phyloP scores from a whole-genome alignment of 768 basidiomycete species.

The Lyophyllum decastes region DNA sequence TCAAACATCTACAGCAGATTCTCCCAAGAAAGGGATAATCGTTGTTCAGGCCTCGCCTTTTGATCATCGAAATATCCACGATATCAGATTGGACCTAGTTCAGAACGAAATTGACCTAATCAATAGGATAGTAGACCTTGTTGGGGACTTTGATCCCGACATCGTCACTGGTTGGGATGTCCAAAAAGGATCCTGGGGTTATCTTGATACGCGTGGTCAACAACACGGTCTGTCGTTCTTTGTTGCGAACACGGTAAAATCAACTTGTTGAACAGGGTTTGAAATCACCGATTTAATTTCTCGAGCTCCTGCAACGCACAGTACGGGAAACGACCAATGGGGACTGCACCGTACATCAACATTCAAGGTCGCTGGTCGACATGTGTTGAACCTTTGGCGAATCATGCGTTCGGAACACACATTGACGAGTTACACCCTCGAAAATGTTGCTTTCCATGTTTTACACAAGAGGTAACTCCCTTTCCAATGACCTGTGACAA shows the following conservation, averaged over 20 bases:
- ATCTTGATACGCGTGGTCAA: slow-evolving; percentile 67
- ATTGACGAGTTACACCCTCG: slow-evolving; percentile 81
- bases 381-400: slow-evolving; percentile 92
- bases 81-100: slow-evolving; percentile 51
- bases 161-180: slow-evolving; percentile 93
- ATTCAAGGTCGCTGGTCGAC: slow-evolving; percentile 83
- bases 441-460: slow-evolving; percentile 85
- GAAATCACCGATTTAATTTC: slow-evolving; percentile 74
- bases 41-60: slow-evolving; percentile 44
- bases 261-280: slow-evolving; percentile 52
- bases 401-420: slow-evolving; percentile 86
- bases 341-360: slow-evolving; percentile 72
- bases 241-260: background rate
- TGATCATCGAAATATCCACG: slow-evolving; percentile 41
- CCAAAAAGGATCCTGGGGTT: slow-evolving; percentile 89
- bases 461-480: slow-evolving; percentile 67
- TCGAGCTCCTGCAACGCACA: slow-evolving; percentile 59
- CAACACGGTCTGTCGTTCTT: slow-evolving; percentile 48
- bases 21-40: slow-evolving; percentile 51
- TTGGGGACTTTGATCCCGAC: slow-evolving; percentile 85
- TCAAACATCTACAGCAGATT: slow-evolving; percentile 47
- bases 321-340: slow-evolving; percentile 62
- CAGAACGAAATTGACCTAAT: slow-evolving; percentile 78
- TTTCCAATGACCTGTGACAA: background rate
- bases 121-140: slow-evolving; percentile 72